Conservation (phyloP, 2,329 filamentous ascomycete species). For the Botrytis porri region DNA sequence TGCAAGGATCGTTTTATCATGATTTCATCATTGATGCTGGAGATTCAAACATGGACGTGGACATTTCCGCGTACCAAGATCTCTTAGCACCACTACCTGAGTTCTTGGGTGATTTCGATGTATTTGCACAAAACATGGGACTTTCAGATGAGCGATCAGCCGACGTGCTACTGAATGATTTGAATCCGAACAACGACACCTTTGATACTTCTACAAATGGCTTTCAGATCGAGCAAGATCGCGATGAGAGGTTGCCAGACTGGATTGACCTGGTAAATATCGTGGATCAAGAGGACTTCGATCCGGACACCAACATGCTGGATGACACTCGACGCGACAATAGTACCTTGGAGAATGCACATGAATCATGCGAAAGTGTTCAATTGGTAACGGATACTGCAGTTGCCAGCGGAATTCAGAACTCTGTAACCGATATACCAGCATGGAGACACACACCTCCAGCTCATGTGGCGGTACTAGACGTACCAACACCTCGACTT, state of each 20-base stretch:
- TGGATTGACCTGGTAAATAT: slow-evolving; percentile 7
- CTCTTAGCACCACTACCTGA: neutral
- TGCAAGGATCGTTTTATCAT: neutral
- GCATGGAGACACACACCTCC: neutral
- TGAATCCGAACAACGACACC: neutral
- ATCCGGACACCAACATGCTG: slow-evolving; percentile 8
- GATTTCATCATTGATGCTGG: neutral
- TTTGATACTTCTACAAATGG: neutral
- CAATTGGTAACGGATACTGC: neutral
- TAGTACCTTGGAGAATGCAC: neutral
- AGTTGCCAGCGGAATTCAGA: too few relatives aligned
- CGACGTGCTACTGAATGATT: neutral
- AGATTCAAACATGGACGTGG: neutral
- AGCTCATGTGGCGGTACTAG: neutral
- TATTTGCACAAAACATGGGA: neutral
- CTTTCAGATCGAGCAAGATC: neutral
- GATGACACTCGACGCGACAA: neutral
- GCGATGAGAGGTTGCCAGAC: neutral
- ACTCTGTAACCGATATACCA: slow-evolving; percentile 8
- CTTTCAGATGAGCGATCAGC: neutral
- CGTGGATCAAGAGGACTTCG: neutral
- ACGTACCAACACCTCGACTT: neutral
- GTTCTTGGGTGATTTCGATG: neutral
- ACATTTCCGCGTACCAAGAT: neutral
- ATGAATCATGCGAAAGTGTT: neutral